Percentiles rank a stretch among this genome's conserved stretches.
phyloP scores from a whole-genome alignment of 371 early-diverging fungal genomes.

The Syncephalastrum sp. region DNA sequence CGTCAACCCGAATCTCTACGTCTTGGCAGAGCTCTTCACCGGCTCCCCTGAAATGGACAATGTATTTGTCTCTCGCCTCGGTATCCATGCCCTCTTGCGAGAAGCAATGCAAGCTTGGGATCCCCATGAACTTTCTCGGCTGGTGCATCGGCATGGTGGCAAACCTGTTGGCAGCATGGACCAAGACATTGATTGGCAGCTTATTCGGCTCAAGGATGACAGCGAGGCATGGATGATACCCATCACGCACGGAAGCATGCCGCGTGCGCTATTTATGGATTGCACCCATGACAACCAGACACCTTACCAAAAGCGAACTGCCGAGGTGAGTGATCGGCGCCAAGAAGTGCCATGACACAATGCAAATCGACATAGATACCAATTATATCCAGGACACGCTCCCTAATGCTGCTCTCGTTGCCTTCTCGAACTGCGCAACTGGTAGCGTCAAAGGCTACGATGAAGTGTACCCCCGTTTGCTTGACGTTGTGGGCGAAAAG shows the following conservation, averaged over 20 bases:
- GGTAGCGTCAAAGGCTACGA: conserved; percentile 98
- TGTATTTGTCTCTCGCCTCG: conserved; percentile 85
- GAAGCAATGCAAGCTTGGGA: conserved; percentile 98
- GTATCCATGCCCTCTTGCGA: conserved; percentile 93
- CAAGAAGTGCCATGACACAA: conserved; percentile 5
- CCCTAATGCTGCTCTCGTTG: conserved; percentile 88
- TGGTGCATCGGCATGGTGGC: conserved; percentile 89
- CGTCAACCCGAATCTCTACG: conserved; percentile 89
- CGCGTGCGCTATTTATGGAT: conserved; percentile 97
- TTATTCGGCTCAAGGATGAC: conserved; percentile 32
- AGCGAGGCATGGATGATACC: conserved; percentile 28
- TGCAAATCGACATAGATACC: neutral
- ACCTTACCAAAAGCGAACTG: conserved; percentile 86
- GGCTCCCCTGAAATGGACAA: conserved; percentile 92
- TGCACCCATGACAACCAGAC: conserved; percentile 98
- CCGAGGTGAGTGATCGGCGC: conserved; percentile 24
- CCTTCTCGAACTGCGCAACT: conserved; percentile 86
- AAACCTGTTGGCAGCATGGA: conserved; percentile 79
- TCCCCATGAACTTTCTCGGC: conserved; percentile 82
- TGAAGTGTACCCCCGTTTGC: conserved; percentile 80
- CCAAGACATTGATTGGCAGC: conserved; percentile 55
- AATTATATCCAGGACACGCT: conserved; percentile 67
- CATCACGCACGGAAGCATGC: conserved; percentile 45
- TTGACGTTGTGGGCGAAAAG: conserved; percentile 87
- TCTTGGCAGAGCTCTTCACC: conserved; percentile 96